Evolutionary conservation across 768 basidiomycete species (phyloP), one percentile per base, ranked within the genome.

Genomic region (Termitomyces sp.): DNA sequence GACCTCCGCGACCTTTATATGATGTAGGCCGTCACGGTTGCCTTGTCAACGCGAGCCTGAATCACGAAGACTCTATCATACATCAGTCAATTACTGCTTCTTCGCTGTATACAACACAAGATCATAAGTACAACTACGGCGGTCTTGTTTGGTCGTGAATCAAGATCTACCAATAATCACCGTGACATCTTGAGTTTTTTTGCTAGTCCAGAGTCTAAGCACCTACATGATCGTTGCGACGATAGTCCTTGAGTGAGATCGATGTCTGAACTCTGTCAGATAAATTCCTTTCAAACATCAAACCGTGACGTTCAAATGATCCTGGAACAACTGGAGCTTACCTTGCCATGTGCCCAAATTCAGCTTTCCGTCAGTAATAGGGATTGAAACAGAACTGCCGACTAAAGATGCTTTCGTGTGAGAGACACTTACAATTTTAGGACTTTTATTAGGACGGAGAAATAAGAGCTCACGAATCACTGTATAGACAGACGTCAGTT

Each of bases 321-420:
- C 34, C 46, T 22, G 20, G 42, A 7, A 56, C 20, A 34, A 29
- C 29, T 32, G 2, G n/a, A 24, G 65, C 70, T 49, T 36, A 83
- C 92, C 94, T 80, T 97, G 94, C 94, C 94, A 97, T 24, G 91
- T 94, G 12, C 94, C 94, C 50, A 97, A 74, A 60, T 87, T 90
- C 62, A 96, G 73, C 47, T 77, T 74, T 6, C 84, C 91, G 57
- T 88, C 79, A 2, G 89, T 88, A 63, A 98, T 92, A 3, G 94
- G 94, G 41, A 98, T 67, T 13, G 86, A 84, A 57, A 97, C 78
- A 0, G 90, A 87, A 20, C 88, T 79, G 20, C 95, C 94, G 46
- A 97, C 76, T 32, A 98, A 78, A 4, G 92, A 84, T 3, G 92
- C 83, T 69, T 98, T 97, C 24, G 92, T 92, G 69, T 97, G 95